Percentiles rank a stretch among this genome's conserved stretches.
Conservation (phyloP, 1,139 yeast species). For the Entelexis sorbosivorans region DNA sequence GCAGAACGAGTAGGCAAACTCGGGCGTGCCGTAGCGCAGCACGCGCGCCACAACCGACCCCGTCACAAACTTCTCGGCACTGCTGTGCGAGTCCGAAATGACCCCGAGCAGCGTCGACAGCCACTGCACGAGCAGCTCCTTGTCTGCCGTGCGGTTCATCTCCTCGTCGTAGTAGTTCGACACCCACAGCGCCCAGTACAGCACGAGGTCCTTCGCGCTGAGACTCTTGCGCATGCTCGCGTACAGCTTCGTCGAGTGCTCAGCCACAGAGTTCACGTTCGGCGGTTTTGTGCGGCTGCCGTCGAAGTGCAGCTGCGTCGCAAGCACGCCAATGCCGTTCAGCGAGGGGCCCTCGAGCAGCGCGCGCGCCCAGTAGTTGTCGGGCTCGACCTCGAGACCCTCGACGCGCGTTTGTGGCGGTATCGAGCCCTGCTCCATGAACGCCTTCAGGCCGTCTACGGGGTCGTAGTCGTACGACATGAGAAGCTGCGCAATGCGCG, state of each 20-base stretch:
- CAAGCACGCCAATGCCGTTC: conserved; percentile 30
- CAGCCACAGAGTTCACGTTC: background rate
- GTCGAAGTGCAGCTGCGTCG: conserved; percentile 29
- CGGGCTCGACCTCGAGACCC: conserved; percentile 11
- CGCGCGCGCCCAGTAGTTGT: conserved; percentile 16
- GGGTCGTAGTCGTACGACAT: conserved; percentile 55
- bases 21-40: conserved; percentile 47
- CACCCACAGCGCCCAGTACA: conserved; percentile 38
- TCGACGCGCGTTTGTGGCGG: conserved; percentile 9
- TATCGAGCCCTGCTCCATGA: background rate
- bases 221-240: background rate
- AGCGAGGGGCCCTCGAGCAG: conserved; percentile 24
- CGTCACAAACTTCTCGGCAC: conserved; percentile 25
- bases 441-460: conserved; percentile 21
- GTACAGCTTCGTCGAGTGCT: conserved; percentile 1
- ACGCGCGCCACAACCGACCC: conserved; percentile 30
- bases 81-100: conserved; percentile 25
- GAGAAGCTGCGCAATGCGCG: conserved; percentile 45
- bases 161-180: conserved; percentile 29
- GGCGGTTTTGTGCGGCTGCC: conserved; percentile 20
- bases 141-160: conserved; percentile 26
- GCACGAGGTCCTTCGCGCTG: conserved; percentile 34
- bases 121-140: conserved; percentile 32
- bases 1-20: conserved; percentile 48
- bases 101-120: conserved; percentile 30